These are phyloP conservation scores for Beta lomatogona DNA, from an alignment of 179 eudicot species.

Conservation along the genomic window DNA sequence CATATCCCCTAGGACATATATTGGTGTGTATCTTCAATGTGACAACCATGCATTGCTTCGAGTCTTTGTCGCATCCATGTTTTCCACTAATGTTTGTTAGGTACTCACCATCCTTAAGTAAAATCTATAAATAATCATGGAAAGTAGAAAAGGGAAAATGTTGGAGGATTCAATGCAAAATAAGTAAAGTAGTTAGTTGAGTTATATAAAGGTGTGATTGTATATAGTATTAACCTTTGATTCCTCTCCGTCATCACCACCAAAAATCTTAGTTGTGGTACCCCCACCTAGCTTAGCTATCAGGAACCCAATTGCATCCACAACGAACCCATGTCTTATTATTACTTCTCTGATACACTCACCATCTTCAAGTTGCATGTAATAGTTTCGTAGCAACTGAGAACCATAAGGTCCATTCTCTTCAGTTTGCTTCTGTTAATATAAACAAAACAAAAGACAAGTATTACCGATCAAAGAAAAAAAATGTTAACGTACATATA, in stretches of 20 bases:
- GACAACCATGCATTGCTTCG: too few relatives aligned
- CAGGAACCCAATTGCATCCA: neutral
- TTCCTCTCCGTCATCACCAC: neutral
- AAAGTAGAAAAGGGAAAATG: neutral
- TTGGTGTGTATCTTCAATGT: too few relatives aligned
- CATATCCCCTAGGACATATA: too few relatives aligned
- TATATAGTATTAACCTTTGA: too few relatives aligned
- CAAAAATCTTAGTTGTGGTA: neutral
- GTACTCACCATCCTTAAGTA: neutral
- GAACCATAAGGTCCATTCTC: neutral
- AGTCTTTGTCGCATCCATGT: too few relatives aligned
- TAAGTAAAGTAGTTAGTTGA: too few relatives aligned
- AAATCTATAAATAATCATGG: neutral
- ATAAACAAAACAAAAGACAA: too few relatives aligned
- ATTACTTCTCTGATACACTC: neutral
- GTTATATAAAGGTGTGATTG: too few relatives aligned
- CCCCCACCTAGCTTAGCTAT: neutral
- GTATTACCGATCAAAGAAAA: too few relatives aligned
- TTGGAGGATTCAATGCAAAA: neutral
- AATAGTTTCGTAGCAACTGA: neutral
- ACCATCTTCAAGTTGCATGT: neutral
- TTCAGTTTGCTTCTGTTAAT: neutral
- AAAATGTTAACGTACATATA: too few relatives aligned
- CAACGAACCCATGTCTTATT: neutral
- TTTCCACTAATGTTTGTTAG: neutral